Conservation (phyloP, 2,329 filamentous ascomycete genomes). For the Talaromyces sp. region DNA sequence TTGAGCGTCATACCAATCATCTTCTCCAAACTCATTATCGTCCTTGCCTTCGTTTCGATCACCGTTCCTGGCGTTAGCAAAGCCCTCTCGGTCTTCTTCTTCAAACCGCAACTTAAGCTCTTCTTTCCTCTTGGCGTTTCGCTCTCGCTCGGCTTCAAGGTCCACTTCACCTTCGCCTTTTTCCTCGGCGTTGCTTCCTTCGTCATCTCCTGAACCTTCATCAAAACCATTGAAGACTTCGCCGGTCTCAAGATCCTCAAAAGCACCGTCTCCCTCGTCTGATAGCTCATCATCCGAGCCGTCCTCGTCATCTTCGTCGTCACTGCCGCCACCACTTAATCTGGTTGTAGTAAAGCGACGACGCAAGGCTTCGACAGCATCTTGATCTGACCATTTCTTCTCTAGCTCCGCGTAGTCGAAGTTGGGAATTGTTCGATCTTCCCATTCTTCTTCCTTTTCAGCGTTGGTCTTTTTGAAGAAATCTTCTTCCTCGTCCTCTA, state of each 20-base stretch:
- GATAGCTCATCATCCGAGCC: conserved; percentile 49
- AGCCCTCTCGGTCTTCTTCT: conserved; percentile 95
- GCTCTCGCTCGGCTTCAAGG: conserved; percentile 83
- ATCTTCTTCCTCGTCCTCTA: conserved; percentile 60
- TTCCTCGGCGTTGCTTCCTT: conserved; percentile 37
- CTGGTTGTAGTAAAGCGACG: conserved; percentile 69
- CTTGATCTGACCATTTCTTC: conserved; percentile 75
- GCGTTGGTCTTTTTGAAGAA: conserved; percentile 56
- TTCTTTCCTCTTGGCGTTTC: conserved; percentile 87
- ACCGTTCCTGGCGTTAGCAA: conserved; percentile 77
- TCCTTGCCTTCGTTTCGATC: conserved; percentile 64
- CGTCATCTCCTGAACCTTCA: conserved; percentile 30
- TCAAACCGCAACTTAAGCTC: conserved; percentile 93
- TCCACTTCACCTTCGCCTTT: conserved; percentile 34
- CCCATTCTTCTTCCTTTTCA: conserved; percentile 48
- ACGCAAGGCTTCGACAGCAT: conserved; percentile 69
- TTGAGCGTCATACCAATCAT: conserved; percentile 97
- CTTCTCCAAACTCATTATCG: conserved; percentile 83
- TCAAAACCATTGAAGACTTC: conserved; percentile 55
- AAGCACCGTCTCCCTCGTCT: conserved; percentile 68
- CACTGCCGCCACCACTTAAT: conserved; percentile 53
- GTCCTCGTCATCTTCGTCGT: conserved; percentile 53
- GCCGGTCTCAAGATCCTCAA: conserved; percentile 78
- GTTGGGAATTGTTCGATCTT: conserved; percentile 72
- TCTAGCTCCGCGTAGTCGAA: conserved; percentile 78